Conservation (phyloP, 2,329 filamentous ascomycete genomes). For the Alternaria novae-zelandiae region DNA sequence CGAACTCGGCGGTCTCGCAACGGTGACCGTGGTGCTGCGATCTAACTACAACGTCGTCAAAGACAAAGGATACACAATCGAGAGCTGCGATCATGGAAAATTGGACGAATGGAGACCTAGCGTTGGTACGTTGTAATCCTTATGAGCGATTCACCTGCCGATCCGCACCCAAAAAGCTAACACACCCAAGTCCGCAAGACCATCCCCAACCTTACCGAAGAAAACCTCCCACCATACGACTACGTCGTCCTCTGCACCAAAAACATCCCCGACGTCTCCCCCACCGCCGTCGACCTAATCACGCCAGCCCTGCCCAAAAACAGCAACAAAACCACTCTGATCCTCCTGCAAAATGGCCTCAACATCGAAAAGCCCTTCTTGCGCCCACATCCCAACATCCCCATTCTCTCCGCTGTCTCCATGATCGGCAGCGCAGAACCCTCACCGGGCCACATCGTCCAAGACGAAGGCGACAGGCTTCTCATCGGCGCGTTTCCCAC, state of each 20-base stretch:
- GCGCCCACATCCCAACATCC: slow-evolving; percentile 58
- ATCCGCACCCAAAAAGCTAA: not conserved
- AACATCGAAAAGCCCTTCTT: slow-evolving; percentile 66
- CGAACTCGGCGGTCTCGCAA: slow-evolving; percentile 58
- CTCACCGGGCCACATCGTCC: slow-evolving; percentile 56
- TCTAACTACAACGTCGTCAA: slow-evolving; percentile 62
- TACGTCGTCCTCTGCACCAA: slow-evolving; percentile 66
- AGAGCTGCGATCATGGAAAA: slow-evolving; percentile 62
- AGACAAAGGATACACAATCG: slow-evolving; percentile 59
- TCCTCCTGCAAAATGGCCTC: slow-evolving; percentile 68
- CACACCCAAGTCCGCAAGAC: slow-evolving; percentile 52
- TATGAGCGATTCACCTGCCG: not conserved
- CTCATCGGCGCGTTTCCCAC: slow-evolving; percentile 59
- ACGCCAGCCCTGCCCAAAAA: slow-evolving; percentile 57
- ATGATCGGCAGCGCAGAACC: slow-evolving; percentile 61
- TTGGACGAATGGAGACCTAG: slow-evolving; percentile 59
- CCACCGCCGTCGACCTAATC: slow-evolving; percentile 58
- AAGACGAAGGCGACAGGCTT: slow-evolving; percentile 60
- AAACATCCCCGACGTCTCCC: slow-evolving; percentile 62
- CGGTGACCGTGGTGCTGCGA: slow-evolving; percentile 61
- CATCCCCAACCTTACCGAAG: slow-evolving; percentile 55
- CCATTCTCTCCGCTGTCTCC: slow-evolving; percentile 61
- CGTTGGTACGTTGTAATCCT: slow-evolving; percentile 37
- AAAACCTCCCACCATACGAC: slow-evolving; percentile 54
- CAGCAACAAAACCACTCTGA: slow-evolving; percentile 58